Base-by-base conservation (phyloP, 2,329 filamentous ascomycete genomes). In the Didymella keratinophila region DNA sequence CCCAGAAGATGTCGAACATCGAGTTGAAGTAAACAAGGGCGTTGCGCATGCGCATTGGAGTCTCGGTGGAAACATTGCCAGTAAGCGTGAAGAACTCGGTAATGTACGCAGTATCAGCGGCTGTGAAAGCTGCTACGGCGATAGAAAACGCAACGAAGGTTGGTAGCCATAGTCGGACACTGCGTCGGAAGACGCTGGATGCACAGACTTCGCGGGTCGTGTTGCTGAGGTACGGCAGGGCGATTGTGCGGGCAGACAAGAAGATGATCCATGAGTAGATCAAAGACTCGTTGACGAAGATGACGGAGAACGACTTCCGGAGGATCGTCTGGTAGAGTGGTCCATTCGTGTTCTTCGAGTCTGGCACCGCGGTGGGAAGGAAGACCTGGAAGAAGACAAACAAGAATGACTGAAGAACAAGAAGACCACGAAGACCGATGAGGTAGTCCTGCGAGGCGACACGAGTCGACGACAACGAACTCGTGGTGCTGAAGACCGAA, bases 1-100 rank as follows among this genome's bases (percentile, higher is more conserved):
- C 62, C 79, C 80, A 82, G 64, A 83, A 82, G 28, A 82, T 62
- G 37, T 81, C 74, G 66, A 81, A 82, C 7, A 82, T 64, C 0
- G 78, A 78, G 67, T 82, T 82, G 70, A 80, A 78, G 45, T 77
- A 81, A 14, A 77, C 68, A 10, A 82, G 66, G 21, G 77, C 76
- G 57, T 73, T 78, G 25, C 77, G 71, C 2, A 79, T 63, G 21
- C 65, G 62, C 42, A 72, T 68, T 2, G 76, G 77, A 4, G 66
- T 63, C n/a, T 59, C 45, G 10, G 81, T 73, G 1, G 75, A 75
- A 4, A 67, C 47, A 47, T 83, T 82, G 9, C 68, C 70, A 3
- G 79, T 77, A 0, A 63, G 52, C 2, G 50, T 36, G 34, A 77
- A 72, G 70, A 81, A 81, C 3, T 74, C 64, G 25, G 73, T 59